phyloP scores from a whole-genome alignment of 2,329 filamentous ascomycete species.

The Beauveria scarabaeidicola region DNA sequence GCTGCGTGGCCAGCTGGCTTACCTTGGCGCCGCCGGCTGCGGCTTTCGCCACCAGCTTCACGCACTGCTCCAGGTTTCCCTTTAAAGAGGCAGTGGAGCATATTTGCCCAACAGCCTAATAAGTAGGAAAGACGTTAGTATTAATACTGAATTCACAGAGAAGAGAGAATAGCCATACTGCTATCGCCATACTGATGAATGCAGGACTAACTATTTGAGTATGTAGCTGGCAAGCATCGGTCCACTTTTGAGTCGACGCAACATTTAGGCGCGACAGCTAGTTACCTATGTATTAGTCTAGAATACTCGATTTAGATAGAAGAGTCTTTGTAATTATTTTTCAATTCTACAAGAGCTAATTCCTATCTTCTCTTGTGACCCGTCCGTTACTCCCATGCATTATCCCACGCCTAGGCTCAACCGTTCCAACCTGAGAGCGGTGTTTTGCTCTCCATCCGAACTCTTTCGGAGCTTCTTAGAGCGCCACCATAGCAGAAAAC shows the following conservation, averaged over 20 bases:
- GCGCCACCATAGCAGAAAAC: slow-evolving; percentile 1
- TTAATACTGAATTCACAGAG: not conserved
- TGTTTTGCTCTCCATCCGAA: not conserved
- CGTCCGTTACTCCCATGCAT: slow-evolving; percentile 4
- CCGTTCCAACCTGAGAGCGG: not conserved
- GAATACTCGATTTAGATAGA: not conserved
- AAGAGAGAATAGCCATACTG: slow-evolving; percentile 15
- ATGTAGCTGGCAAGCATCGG: slow-evolving; percentile 4
- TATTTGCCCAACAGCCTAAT: slow-evolving; percentile 78
- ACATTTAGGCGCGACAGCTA: not conserved
- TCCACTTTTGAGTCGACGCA: slow-evolving; percentile 5
- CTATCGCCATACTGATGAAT: slow-evolving; percentile 19
- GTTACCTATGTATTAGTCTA: no score
- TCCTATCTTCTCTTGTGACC: slow-evolving; percentile 2
- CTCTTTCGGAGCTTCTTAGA: not conserved
- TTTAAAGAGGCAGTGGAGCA: slow-evolving; percentile 73
- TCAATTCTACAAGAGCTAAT: slow-evolving; percentile 3
- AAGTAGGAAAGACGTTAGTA: not conserved
- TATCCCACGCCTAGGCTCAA: not conserved
- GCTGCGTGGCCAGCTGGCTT: slow-evolving; percentile 13
- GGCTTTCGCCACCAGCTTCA: slow-evolving; percentile 62
- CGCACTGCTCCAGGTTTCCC: slow-evolving; percentile 74
- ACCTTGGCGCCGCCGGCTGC: slow-evolving; percentile 71
- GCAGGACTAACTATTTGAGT: not conserved
- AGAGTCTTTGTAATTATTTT: not conserved